These are phyloP conservation scores for Tubosaeta brunneosetosa DNA, from an alignment of 768 basidiomycete species.

Conservation along the genomic window DNA sequence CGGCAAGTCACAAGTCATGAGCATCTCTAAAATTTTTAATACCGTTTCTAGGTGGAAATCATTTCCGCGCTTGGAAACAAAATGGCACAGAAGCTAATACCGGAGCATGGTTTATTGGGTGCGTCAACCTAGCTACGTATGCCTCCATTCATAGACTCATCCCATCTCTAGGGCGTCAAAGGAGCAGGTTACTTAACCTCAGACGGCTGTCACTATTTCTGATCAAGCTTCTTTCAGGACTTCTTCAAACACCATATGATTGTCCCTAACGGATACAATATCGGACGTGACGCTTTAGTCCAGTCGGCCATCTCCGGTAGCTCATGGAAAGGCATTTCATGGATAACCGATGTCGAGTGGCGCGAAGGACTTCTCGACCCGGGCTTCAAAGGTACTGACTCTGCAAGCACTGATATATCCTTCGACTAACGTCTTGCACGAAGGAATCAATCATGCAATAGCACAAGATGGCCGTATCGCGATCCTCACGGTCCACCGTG, in stretches of 20 bases:
- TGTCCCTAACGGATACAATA: slow-evolving; percentile 73
- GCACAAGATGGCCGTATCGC: slow-evolving; percentile 77
- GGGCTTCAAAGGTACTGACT: slow-evolving; percentile 58
- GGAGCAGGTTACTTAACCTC: slow-evolving; percentile 45
- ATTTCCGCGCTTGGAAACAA: slow-evolving; percentile 88
- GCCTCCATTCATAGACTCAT: not conserved
- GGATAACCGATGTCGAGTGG: slow-evolving; percentile 78
- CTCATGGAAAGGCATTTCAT: slow-evolving; percentile 60
- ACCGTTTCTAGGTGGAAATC: slow-evolving; percentile 62
- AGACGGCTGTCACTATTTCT: not conserved
- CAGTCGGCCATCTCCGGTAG: slow-evolving; percentile 56
- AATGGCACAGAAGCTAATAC: slow-evolving; percentile 69
- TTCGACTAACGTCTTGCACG: not conserved
- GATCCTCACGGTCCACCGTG: slow-evolving; percentile 62
- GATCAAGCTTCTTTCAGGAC: slow-evolving; percentile 32
- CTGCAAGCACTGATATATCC: not conserved
- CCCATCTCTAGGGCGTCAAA: slow-evolving; percentile 55
- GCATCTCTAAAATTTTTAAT: not conserved
- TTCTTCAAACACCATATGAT: slow-evolving; percentile 69
- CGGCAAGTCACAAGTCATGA: slow-evolving; percentile 32
- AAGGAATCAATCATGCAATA: slow-evolving; percentile 80
- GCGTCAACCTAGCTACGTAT: slow-evolving; percentile 20
- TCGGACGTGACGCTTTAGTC: slow-evolving; percentile 77
- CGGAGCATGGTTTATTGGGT: slow-evolving; percentile 86
- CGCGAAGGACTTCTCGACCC: slow-evolving; percentile 61